A percentile compares a stretch with the other conserved stretches of the same genome.
phyloP scores from a whole-genome alignment of 306 rosid species.

The Dalbergia oliveri region DNA sequence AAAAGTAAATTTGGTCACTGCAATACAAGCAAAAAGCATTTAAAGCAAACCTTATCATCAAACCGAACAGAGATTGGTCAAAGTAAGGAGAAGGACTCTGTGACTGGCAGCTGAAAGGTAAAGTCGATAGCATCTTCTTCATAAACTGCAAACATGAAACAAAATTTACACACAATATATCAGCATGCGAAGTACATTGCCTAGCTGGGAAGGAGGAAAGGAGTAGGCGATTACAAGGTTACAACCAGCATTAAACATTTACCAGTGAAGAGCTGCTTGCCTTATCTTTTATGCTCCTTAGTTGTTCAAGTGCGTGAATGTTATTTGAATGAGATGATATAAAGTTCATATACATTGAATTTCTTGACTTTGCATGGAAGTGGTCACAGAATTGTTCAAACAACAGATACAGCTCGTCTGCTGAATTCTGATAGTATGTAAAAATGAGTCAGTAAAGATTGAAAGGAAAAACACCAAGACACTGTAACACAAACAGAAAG shows the following conservation, averaged over 20 bases:
- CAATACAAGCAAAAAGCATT: constrained; percentile 15
- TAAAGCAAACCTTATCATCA: constrained; percentile 86
- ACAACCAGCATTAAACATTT: constrained; percentile 36
- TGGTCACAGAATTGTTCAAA: constrained; percentile 90
- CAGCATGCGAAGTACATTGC: neutral
- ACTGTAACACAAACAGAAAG: neutral
- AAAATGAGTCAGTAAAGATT: constrained; percentile 49
- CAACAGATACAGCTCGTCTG: constrained; percentile 84
- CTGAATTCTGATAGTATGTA: constrained; percentile 71
- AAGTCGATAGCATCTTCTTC: constrained; percentile 91
- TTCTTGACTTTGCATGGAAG: constrained; percentile 80
- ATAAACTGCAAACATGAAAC: constrained; percentile 73
- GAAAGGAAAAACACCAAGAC: neutral
- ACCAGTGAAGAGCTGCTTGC: constrained; percentile 83
- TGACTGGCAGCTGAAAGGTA: constrained; percentile 91
- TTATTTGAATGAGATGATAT: constrained; percentile 92
- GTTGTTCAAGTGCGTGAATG: constrained; percentile 79
- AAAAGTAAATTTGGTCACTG: neutral
- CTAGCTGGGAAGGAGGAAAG: constrained; percentile 1
- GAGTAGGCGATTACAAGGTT: constrained; percentile 20
- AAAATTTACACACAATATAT: constrained; percentile 22
- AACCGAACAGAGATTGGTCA: constrained; percentile 92
- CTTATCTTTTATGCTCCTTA: constrained; percentile 72
- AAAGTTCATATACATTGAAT: constrained; percentile 77
- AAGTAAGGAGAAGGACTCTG: constrained; percentile 99